Evolutionary conservation across 2,329 filamentous ascomycete species (phyloP), one percentile per base, ranked within the genome.

Genomic region (Cylindrodendrum hubeiense): DNA sequence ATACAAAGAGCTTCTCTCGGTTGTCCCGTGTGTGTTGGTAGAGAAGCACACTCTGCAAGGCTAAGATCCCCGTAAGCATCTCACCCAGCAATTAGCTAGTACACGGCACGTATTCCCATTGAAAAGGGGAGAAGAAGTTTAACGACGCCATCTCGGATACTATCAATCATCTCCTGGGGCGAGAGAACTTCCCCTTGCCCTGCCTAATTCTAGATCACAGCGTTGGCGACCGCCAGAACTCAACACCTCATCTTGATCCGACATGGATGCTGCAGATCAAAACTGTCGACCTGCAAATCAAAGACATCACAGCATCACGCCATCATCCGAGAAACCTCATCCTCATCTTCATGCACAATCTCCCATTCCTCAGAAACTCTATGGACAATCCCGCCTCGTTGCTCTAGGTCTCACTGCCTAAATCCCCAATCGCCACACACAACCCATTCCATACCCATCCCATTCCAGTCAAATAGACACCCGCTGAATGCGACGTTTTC

Each of bases 401-500:
- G 37, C 49, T 50, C 55, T 49, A 52, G 30, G 22, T 34, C 46
- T 52, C 60, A 53, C 43, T 13, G 28, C 46, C 39, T 22, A 26
- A 24, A n/a, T 21, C 21, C 39, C 19, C 34, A 43, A 22, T n/a
- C n/a, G n/a, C n/a, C n/a, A n/a, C n/a, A n/a, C 26, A 49, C 12
- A n/a, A 30, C 13, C 50, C 28, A 47, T 58, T 44, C 54, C 49
- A 19, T 44, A 26, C n/a, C 51, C 39, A 51, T 39, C 22, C 57
- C 30, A 57, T 56, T 62, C 60, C 52, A 56, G 52, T 51, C 28
- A 46, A 33, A 54, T 49, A 30, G 49, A 58, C 43, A 59, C 61
- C 56, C 50, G 51, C 56, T 61, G 41, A 51, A 56, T 65, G 57
- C 44, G 34, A 56, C 46, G 30, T 59, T 52, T 49, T 49, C 60